Percentiles rank a stretch among this genome's conserved stretches.
These are phyloP conservation scores for Fusarium coffeatum DNA, from an alignment of 2,329 filamentous ascomycete genomes.

Conservation along the genomic window DNA sequence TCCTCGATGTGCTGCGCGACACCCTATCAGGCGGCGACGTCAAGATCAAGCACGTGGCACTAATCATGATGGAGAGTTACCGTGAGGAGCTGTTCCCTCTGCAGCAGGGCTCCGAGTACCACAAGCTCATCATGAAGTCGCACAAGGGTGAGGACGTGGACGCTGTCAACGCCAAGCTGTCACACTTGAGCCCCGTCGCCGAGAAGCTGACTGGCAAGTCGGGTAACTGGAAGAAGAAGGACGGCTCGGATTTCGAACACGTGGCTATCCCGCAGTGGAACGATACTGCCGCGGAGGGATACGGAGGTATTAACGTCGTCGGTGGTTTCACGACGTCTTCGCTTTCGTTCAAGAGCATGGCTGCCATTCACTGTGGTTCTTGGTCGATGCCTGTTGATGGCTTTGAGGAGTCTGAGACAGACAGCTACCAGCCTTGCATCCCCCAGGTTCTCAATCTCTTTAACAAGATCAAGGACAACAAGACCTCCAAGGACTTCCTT, in stretches of 20 bases:
- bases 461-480: slow-evolving; percentile 46
- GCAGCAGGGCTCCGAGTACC: slow-evolving; percentile 55
- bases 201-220: slow-evolving; percentile 39
- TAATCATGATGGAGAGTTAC: slow-evolving; percentile 59
- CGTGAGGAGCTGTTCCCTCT: slow-evolving; percentile 60
- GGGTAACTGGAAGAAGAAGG: slow-evolving; percentile 35
- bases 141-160: slow-evolving; percentile 43
- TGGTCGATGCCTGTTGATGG: slow-evolving; percentile 54
- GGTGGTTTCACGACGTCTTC: slow-evolving; percentile 57
- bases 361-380: slow-evolving; percentile 57
- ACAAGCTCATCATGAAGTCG: slow-evolving; percentile 50
- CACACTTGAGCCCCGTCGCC: slow-evolving; percentile 34
- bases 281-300: slow-evolving; percentile 34
- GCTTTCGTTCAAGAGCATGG: slow-evolving; percentile 58
- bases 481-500: slow-evolving; percentile 39
- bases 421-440: slow-evolving; percentile 59
- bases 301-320: slow-evolving; percentile 56
- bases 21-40: slow-evolving; percentile 45
- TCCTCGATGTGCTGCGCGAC: slow-evolving; percentile 46
- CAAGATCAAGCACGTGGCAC: slow-evolving; percentile 59
- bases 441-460: slow-evolving; percentile 53
- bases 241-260: slow-evolving; percentile 46
- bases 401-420: slow-evolving; percentile 56
- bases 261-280: slow-evolving; percentile 46
- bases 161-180: slow-evolving; percentile 45